Evolutionary conservation across 1,139 yeast genomes (phyloP).

Genomic region (Nakaseomyces uthaithaninus): DNA sequence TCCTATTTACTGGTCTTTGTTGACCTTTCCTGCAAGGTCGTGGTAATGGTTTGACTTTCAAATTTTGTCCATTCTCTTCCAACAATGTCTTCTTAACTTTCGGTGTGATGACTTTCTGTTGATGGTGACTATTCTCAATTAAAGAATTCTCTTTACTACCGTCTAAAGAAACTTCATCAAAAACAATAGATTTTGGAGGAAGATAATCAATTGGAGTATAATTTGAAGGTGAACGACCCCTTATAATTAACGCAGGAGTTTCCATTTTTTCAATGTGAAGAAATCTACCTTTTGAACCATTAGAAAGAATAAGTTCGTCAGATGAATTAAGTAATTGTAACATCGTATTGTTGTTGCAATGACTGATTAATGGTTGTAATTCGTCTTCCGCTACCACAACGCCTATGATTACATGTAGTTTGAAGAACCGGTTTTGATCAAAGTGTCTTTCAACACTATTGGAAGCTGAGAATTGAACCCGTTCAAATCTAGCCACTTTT

Average conservation of each 20-base stretch:
- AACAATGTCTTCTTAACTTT: not conserved
- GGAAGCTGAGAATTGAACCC: conserved; percentile 60
- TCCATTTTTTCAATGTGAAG: conserved; percentile 36
- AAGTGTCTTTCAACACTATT: conserved; percentile 46
- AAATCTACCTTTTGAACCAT: conserved; percentile 16
- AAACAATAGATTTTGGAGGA: conserved; percentile 5
- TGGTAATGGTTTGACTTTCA: not conserved
- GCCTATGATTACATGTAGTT: conserved; percentile 48
- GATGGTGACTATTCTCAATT: not conserved
- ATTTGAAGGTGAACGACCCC: conserved; percentile 64
- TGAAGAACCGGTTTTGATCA: conserved; percentile 42
- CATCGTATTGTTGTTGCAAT: not conserved
- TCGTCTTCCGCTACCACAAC: conserved; percentile 34
- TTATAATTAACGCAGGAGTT: conserved; percentile 56
- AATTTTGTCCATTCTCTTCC: not conserved
- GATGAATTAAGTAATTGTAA: conserved; percentile 1
- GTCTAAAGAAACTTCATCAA: conserved; percentile 5
- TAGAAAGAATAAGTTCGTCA: conserved; percentile 11
- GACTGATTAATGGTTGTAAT: not conserved
- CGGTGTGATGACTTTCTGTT: not conserved
- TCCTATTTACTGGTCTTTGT: conserved; percentile 1
- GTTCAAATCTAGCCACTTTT: conserved; percentile 57
- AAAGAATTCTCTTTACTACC: conserved; percentile 2
- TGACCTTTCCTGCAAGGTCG: conserved; percentile 3
- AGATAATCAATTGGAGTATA: conserved; percentile 30